Conservation (phyloP, 1,284 basidiomycete species). For the Pseudozyma thailandica region DNA sequence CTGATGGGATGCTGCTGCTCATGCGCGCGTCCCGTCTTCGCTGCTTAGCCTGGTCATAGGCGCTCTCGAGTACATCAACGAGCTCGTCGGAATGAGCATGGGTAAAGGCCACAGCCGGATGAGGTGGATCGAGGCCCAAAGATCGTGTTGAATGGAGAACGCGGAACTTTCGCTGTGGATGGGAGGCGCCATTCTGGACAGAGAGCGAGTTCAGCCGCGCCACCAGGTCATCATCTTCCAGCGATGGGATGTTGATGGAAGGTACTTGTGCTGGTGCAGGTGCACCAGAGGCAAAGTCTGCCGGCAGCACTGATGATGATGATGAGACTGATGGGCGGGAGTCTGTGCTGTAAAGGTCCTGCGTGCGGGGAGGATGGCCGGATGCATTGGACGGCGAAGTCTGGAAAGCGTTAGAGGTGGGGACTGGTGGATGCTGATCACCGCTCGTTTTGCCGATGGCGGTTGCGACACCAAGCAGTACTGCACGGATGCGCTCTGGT, state of each 20-base stretch:
- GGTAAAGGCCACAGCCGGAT: conserved; percentile 47
- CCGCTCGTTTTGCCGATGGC: conserved; percentile 37
- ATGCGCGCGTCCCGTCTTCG: conserved; percentile 15
- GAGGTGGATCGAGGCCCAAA: conserved; percentile 47
- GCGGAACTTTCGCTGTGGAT: conserved; percentile 1
- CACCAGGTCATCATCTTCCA: conserved; percentile 44
- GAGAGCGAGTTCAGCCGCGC: conserved; percentile 44
- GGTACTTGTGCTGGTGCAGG: not conserved
- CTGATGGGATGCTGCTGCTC: not conserved
- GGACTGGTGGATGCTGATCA: conserved; percentile 10
- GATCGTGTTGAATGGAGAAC: conserved; percentile 12
- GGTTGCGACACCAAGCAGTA: conserved; percentile 57
- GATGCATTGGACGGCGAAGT: not conserved
- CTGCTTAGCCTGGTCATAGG: conserved; percentile 39
- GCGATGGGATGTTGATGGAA: not conserved
- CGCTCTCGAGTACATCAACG: conserved; percentile 28
- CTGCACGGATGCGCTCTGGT: conserved; percentile 64
- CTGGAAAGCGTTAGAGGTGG: conserved; percentile 4
- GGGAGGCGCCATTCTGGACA: conserved; percentile 13
- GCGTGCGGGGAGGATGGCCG: not conserved
- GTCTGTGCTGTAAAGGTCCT: not conserved
- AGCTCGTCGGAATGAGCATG: conserved; percentile 51
- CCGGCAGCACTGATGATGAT: too few relatives aligned
- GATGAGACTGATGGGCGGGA: too few relatives aligned
- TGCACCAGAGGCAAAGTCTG: not conserved